phyloP scores from a whole-genome alignment of 2,329 filamentous ascomycete species.

The Fusarium sp. region DNA sequence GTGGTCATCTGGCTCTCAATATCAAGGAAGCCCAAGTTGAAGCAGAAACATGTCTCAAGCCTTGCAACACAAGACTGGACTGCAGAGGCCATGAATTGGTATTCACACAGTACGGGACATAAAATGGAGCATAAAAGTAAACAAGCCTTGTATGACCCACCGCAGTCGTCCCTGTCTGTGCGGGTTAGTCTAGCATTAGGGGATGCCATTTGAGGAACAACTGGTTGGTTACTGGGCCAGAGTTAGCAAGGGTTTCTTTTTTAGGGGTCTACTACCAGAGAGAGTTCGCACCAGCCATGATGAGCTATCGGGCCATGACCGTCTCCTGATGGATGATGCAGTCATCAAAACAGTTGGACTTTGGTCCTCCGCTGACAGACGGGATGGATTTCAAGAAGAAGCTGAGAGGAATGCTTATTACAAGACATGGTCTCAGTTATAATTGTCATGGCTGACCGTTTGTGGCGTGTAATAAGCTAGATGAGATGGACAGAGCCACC shows the following conservation, averaged over 20 bases:
- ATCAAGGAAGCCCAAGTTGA: conserved; percentile 8
- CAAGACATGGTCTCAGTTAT: conserved; percentile 8
- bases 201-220: conserved; percentile 33
- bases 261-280: conserved; percentile 16
- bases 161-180: conserved; percentile 34
- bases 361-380: conserved; percentile 11
- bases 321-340: conserved; percentile 29
- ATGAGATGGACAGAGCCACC: conserved; percentile 30
- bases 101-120: conserved; percentile 17
- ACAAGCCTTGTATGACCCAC: conserved; percentile 45
- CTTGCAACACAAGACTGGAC: neutral
- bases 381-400: neutral
- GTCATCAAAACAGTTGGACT: conserved; percentile 15
- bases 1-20: neutral
- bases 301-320: conserved; percentile 14
- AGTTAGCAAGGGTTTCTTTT: conserved; percentile 27
- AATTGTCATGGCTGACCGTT: conserved; percentile 24
- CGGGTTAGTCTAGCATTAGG: conserved; percentile 24
- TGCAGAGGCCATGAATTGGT: neutral
- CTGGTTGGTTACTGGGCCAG: conserved; percentile 30
- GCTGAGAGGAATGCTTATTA: conserved; percentile 29
- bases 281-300: conserved; percentile 27
- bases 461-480: conserved; percentile 26
- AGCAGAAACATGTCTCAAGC: conserved; percentile 35
- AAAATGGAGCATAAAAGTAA: conserved; percentile 33